Percentiles rank a stretch among this genome's conserved stretches.
Evolutionary conservation across 208 protist genomes (phyloP).

Genomic region (Vickermania spadyakhi): DNA sequence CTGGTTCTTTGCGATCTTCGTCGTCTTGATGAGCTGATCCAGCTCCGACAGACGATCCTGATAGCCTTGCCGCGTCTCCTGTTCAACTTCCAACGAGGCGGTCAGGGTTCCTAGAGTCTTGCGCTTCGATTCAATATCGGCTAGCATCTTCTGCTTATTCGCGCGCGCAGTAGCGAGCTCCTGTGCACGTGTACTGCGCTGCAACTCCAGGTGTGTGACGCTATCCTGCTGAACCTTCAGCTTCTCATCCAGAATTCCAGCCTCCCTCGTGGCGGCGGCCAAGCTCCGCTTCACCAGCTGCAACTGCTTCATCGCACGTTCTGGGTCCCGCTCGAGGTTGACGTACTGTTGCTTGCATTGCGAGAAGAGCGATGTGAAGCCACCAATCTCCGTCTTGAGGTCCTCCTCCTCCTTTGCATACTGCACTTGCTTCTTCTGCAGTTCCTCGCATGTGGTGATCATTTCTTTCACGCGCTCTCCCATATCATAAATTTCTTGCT

Average conservation of each 20-base stretch:
- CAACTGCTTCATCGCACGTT: constrained; percentile 67
- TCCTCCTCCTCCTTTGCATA: constrained; percentile 43
- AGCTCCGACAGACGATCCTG: constrained; percentile 62
- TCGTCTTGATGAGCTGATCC: constrained; percentile 63
- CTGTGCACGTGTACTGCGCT: constrained; percentile 54
- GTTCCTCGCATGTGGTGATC: constrained; percentile 24
- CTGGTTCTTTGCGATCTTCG: constrained; percentile 35
- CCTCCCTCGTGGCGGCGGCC: constrained; percentile 52
- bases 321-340: constrained; percentile 78
- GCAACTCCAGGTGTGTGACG: constrained; percentile 68
- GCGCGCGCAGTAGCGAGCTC: constrained; percentile 55
- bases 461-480: constrained; percentile 68
- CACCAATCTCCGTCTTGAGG: constrained; percentile 36
- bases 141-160: constrained; percentile 47
- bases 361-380: constrained; percentile 42
- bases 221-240: constrained; percentile 38
- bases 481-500: constrained; percentile 63
- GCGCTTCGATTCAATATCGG: constrained; percentile 69
- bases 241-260: constrained; percentile 53
- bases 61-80: constrained; percentile 56
- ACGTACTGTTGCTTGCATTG: constrained; percentile 56
- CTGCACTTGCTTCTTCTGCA: constrained; percentile 28
- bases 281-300: constrained; percentile 61
- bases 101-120: constrained; percentile 84
- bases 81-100: constrained; percentile 68